phyloP scores from a whole-genome alignment of 1,284 basidiomycete species.

The Mycena sp. region DNA sequence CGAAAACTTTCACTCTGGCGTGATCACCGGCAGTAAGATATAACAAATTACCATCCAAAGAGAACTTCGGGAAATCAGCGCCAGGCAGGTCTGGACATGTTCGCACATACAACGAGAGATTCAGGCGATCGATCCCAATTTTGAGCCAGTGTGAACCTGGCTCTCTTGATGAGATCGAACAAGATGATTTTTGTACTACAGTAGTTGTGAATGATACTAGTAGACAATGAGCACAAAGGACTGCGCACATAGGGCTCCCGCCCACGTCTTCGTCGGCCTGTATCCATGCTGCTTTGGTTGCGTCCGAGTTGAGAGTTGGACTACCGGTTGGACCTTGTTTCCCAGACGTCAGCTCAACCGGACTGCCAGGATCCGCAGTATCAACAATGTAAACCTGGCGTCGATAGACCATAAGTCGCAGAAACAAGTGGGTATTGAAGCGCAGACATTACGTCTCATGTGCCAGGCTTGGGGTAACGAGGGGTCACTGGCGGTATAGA shows the following conservation, averaged over 20 bases:
- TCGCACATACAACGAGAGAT: conserved; percentile 54
- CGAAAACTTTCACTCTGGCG: conserved; percentile 3
- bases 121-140: conserved; percentile 85
- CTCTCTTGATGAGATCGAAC: conserved; percentile 73
- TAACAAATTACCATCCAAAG: not conserved
- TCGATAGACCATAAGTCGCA: no score
- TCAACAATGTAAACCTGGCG: no score
- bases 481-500: conserved; percentile 87
- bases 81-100: no score
- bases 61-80: not conserved
- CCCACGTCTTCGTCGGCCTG: conserved; percentile 85
- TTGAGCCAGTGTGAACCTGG: conserved; percentile 76
- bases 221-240: not conserved
- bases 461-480: conserved; percentile 76
- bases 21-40: conserved; percentile 1
- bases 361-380: conserved; percentile 55
- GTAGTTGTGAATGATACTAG: not conserved
- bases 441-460: conserved; percentile 85
- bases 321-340: conserved; percentile 81
- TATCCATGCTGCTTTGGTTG: conserved; percentile 83
- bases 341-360: conserved; percentile 80
- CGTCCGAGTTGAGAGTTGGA: conserved; percentile 72
- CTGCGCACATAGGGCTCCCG: conserved; percentile 71
- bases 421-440: no score
- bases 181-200: conserved; percentile 77